Evolutionary conservation across 2,329 filamentous ascomycete species (phyloP).

Genomic region (Aspergillus felis): DNA sequence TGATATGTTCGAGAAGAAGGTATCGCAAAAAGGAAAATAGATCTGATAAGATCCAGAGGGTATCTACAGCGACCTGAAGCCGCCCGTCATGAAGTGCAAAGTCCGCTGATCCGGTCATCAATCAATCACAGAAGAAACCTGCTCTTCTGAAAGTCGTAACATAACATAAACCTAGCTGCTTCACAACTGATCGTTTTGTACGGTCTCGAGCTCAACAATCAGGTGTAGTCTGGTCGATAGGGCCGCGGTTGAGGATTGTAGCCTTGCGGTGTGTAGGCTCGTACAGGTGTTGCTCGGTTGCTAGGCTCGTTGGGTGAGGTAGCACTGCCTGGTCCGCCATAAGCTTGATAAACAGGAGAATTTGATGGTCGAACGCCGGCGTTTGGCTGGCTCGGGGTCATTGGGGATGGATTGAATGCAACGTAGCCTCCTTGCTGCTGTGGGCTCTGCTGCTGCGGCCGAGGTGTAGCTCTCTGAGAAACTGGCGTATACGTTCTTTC

Average conservation of each 20-base stretch:
- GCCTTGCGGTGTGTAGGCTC: conserved; percentile 18
- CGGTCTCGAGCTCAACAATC: neutral
- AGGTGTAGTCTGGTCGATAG: conserved; percentile 8
- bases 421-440: conserved; percentile 15
- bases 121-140: conserved; percentile 22
- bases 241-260: conserved; percentile 8
- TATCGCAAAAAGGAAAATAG: neutral
- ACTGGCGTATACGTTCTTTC: conserved; percentile 16
- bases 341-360: conserved; percentile 16
- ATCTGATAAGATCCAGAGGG: neutral
- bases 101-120: conserved; percentile 19
- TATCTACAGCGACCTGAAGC: conserved; percentile 5
- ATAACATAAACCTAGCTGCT: conserved; percentile 6
- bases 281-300: conserved; percentile 15
- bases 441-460: conserved; percentile 7
- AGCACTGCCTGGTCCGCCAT: conserved; percentile 15
- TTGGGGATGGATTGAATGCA: conserved; percentile 18
- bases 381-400: neutral
- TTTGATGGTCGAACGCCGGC: neutral
- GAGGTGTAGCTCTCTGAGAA: conserved; percentile 3
- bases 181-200: neutral
- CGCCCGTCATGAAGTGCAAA: conserved; percentile 5
- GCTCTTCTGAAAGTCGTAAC: conserved; percentile 24
- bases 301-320: conserved; percentile 21
- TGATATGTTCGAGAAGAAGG: neutral